Percentiles rank a stretch among this genome's conserved stretches.
Conservation (phyloP, 306 rosid species). For the Pterocarpus macrocarpus region DNA sequence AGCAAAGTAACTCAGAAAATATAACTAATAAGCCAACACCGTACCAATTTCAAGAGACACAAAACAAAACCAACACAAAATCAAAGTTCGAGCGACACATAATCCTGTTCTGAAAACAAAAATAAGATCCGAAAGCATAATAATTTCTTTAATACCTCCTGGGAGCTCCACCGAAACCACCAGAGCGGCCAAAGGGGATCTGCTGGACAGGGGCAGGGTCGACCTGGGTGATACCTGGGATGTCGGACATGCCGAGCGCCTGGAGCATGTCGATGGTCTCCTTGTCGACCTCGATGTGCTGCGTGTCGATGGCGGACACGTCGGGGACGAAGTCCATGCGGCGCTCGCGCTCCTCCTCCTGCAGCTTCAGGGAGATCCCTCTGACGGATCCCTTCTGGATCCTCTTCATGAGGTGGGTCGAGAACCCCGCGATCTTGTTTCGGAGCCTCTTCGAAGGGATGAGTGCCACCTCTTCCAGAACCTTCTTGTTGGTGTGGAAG, state of each 20-base stretch:
- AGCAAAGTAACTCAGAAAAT: neutral
- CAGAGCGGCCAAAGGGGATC: conserved; percentile 44
- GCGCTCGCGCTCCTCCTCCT: conserved; percentile 74
- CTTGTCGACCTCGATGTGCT: conserved; percentile 63
- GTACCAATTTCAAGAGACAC: neutral
- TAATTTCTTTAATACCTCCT: conserved; percentile 51
- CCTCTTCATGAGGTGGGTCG: conserved; percentile 68
- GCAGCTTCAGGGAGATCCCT: conserved; percentile 71
- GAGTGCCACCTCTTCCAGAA: conserved; percentile 61
- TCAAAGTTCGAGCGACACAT: neutral
- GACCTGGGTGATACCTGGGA: conserved; percentile 49
- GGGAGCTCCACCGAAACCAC: conserved; percentile 45
- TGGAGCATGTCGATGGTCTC: conserved; percentile 67
- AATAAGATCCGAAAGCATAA: neutral
- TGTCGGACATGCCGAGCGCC: conserved; percentile 57
- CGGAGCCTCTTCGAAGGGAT: conserved; percentile 70
- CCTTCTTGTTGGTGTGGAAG: conserved; percentile 70
- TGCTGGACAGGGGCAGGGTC: conserved; percentile 52
- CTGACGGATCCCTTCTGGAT: conserved; percentile 72
- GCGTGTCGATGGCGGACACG: conserved; percentile 57
- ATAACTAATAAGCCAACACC: neutral
- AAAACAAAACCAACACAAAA: neutral
- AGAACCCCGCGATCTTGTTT: conserved; percentile 72
- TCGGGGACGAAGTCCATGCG: conserved; percentile 76
- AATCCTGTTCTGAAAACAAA: neutral